Evolutionary conservation across 495 filamentous ascomycete genomes (phyloP), one percentile per base, ranked within the genome.

Genomic region (Podospora appendiculata): DNA sequence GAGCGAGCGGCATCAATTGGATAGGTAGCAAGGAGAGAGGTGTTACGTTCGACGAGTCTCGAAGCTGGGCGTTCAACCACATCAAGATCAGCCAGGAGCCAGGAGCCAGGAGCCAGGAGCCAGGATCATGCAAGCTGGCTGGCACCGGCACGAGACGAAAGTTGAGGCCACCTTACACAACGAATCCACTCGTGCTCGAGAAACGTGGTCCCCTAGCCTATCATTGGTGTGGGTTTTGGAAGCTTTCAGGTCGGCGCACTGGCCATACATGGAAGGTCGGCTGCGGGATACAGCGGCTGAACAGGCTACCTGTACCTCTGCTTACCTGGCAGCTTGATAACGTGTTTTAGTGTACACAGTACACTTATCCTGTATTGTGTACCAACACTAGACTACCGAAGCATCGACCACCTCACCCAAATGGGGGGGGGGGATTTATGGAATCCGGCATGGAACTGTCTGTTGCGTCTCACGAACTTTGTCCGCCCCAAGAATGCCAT

Each of bases 1-100:
- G 25, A 25, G 25, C 8, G 56, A 54, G 47, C 48, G 48, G 54
- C 60, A 56, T 55, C 57, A 59, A 63, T 59, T 58, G 56, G 43
- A 8, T 41, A 17, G 2, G 12, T 43, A 17, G 5, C 39, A 14
- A 44, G 8, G 42, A 5, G 13, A 52, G 45, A 58, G 59, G 56
- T 56, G 54, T 59, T 58, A 55, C 19, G 12, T 9, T 14, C 25
- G 6, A 14, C 12, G 38, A 41, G 12, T 39, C 16, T 14, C 17
- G n/a, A 42, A 25, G 19, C 48, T 14, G 12, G 17, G n/a, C 7
- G 14, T 14, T 14, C 19, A 6, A 8, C 36, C 18, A 10, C 8
- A 10, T 45, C 16, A 14, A 50, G 14, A 38, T 47, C 17, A n/a
- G 45, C 25, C 25, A n/a, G n/a, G n/a, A n/a, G n/a, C n/a, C n/a